phyloP scores from a whole-genome alignment of 192 early-diverging fungal genomes.

The Spinellus fusiger region DNA sequence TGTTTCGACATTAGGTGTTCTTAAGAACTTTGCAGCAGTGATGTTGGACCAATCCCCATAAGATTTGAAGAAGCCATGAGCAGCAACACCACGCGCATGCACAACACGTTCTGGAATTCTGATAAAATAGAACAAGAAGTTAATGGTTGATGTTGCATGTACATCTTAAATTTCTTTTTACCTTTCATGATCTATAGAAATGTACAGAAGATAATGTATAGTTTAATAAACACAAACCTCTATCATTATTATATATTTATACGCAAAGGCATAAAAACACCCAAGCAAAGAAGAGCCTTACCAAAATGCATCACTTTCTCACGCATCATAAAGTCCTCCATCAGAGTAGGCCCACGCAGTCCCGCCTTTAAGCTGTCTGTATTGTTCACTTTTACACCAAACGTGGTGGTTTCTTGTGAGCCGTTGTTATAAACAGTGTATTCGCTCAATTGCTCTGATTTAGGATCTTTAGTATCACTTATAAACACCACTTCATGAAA shows the following conservation, averaged over 20 bases:
- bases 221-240: not conserved
- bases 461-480: not conserved
- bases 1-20: constrained; percentile 23
- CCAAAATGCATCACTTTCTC: constrained; percentile 26
- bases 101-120: constrained; percentile 31
- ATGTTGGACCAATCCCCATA: constrained; percentile 31
- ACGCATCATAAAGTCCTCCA: constrained; percentile 24
- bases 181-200: constrained; percentile 14
- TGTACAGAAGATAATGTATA: no score
- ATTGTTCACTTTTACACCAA: constrained; percentile 21
- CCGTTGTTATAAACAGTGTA: constrained; percentile 11
- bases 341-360: constrained; percentile 21
- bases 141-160: no score
- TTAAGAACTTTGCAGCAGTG: constrained; percentile 34
- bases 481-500: not conserved
- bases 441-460: not conserved
- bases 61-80: constrained; percentile 36
- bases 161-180: not conserved
- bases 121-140: not conserved
- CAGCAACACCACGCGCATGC: constrained; percentile 39
- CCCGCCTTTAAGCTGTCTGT: constrained; percentile 22
- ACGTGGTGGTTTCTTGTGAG: constrained; percentile 15
- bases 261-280: not conserved
- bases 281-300: not conserved
- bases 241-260: not conserved